Evolutionary conservation across 1,284 basidiomycete genomes (phyloP), one percentile per base, ranked within the genome.

Genomic region (Cryptococcus hybrid): DNA sequence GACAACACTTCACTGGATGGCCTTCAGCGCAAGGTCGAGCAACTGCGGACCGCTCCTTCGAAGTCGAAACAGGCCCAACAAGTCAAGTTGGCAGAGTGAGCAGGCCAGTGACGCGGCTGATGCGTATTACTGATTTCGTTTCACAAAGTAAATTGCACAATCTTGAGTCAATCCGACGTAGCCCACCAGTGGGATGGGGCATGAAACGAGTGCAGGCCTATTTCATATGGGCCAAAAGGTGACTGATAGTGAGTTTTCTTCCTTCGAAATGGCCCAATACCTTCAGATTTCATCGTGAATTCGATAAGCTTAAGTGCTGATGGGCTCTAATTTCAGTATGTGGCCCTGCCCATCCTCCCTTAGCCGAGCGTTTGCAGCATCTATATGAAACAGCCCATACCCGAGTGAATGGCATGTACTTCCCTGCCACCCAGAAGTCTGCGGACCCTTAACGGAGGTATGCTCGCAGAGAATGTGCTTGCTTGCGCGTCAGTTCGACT

Each of bases 171-270:
- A 74, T 79, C 45, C 64, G 70, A 57, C 71, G 71, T 43, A 68
- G 66, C 52, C 70, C 68, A 52, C 75, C 69, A 0, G 74, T 76
- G 7, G 77, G 77, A 15, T 78, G 79, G 77, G 59, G 69, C 51
- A 54, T 73, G 51, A 60, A 67, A 49, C 55, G 77, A 40, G 58
- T 79, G 24, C 77, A 78, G 55, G 70, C 70, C 18, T 78, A 78
- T 59, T 78, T 78, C 51, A 66, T 74, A 47, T 80, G 78, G 78
- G 74, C 75, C 0, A 78, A 79, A 68, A 74, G 42, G 79, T 80
- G 11, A 79, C 79, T 1, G 74, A 78, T 59, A 59, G 71, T 72
- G 53, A 61, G 67, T 64, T 2, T 8, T 12, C n/a, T 45, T 51
- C 30, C 18, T 48, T 44, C 38, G n/a, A 39, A 9, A 24, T 24